Evolutionary conservation across 495 filamentous ascomycete genomes (phyloP).

Genomic region (Talaromyces ruber): DNA sequence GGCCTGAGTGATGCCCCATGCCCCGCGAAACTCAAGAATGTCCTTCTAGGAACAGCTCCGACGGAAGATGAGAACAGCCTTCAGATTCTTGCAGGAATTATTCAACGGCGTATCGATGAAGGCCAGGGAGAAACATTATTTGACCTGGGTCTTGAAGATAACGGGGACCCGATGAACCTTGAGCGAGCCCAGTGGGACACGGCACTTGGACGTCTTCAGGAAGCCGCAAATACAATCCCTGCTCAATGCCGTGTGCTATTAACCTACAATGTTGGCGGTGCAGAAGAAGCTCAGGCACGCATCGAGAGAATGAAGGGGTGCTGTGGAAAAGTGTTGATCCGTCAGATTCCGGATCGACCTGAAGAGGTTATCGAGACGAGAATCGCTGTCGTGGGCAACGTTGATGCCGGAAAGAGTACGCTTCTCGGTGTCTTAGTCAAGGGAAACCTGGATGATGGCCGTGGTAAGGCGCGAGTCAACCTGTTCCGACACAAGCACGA

Average conservation of each 20-base stretch:
- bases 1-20: constrained; percentile 69
- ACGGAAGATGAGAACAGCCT: constrained; percentile 49
- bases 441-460: constrained; percentile 87
- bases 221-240: constrained; percentile 53
- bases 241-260: constrained; percentile 74
- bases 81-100: constrained; percentile 46
- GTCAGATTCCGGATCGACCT: constrained; percentile 59
- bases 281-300: constrained; percentile 53
- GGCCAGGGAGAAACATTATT: constrained; percentile 88
- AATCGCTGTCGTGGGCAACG: constrained; percentile 95
- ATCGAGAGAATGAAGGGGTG: constrained; percentile 60
- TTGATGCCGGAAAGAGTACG: constrained; percentile 95
- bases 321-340: constrained; percentile 76
- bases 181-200: constrained; percentile 67
- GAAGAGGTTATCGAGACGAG: constrained; percentile 93
- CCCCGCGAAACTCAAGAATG: constrained; percentile 60
- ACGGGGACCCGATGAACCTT: constrained; percentile 83
- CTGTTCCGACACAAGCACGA: constrained; percentile 98
- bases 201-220: constrained; percentile 60
- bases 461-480: constrained; percentile 90
- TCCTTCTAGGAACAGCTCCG: constrained; percentile 57
- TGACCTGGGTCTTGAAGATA: constrained; percentile 87
- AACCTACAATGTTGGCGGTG: constrained; percentile 83
- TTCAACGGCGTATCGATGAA: constrained; percentile 66
- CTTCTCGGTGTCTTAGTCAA: constrained; percentile 96